phyloP scores from a whole-genome alignment of 176 grass and related monocot species.

The Elymus sibiricus region DNA sequence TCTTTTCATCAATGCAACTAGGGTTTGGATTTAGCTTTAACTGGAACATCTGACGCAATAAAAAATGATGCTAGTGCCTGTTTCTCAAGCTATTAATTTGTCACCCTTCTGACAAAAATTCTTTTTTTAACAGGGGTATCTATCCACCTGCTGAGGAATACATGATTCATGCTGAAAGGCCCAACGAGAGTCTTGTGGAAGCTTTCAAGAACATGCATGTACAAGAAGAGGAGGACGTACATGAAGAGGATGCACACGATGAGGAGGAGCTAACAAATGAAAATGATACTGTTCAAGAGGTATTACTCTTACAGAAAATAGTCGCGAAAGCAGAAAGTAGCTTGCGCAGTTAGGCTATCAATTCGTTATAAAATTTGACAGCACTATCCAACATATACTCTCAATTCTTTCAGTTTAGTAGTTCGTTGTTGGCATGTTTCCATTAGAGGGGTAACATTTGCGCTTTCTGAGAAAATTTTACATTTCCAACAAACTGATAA shows the following conservation, averaged over 20 bases:
- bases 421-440: not conserved
- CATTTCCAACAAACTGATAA: not conserved
- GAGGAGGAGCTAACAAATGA: constrained; percentile 54
- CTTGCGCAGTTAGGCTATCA: constrained; percentile 5
- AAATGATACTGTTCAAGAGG: constrained; percentile 57
- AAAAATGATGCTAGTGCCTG: not conserved
- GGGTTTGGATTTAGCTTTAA: not conserved
- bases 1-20: not conserved
- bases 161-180: constrained; percentile 57
- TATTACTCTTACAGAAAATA: constrained; percentile 14
- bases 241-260: constrained; percentile 59
- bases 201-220: constrained; percentile 86
- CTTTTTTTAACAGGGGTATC: constrained; percentile 49
- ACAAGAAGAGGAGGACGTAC: constrained; percentile 59
- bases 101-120: not conserved
- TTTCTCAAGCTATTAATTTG: not conserved
- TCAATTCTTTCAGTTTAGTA: not conserved
- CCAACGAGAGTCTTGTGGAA: constrained; percentile 73
- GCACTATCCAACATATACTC: not conserved
- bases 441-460: not conserved
- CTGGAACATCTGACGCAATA: not conserved
- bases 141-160: constrained; percentile 82
- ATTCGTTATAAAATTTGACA: not conserved
- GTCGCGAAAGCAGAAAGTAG: not conserved
- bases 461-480: not conserved